Conservation (phyloP, 2,329 filamentous ascomycete species). For the Tolypocladium ophioglossoides region DNA sequence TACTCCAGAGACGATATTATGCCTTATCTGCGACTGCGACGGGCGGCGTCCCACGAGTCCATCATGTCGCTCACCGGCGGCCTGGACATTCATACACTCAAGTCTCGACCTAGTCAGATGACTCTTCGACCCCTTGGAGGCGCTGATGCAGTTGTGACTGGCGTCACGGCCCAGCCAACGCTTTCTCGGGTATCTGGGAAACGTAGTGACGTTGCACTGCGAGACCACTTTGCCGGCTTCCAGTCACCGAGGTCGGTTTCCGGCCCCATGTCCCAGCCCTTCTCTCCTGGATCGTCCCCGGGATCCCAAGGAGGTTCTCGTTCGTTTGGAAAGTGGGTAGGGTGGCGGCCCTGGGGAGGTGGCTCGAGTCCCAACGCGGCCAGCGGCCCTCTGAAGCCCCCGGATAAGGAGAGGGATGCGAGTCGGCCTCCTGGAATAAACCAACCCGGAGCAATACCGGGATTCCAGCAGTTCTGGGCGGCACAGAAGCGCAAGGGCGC, state of each 20-base stretch:
- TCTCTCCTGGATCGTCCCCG: constrained; percentile 13
- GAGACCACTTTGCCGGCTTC: constrained; percentile 39
- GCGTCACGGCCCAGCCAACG: constrained; percentile 50
- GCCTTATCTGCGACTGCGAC: constrained; percentile 42
- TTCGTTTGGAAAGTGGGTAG: constrained; percentile 32
- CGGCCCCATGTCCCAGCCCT: constrained; percentile 17
- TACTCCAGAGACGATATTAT: constrained; percentile 22
- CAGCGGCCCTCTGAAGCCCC: constrained; percentile 6
- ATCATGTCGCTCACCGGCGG: constrained; percentile 79
- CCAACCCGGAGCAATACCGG: constrained; percentile 63
- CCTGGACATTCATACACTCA: constrained; percentile 80
- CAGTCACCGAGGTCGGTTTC: constrained; percentile 22
- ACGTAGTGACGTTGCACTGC: constrained; percentile 44
- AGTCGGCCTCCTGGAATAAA: constrained; percentile 63
- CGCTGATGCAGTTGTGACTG: constrained; percentile 45
- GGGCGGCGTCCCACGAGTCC: constrained; percentile 72
- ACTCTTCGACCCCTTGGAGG: constrained; percentile 43
- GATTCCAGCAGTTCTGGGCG: constrained; percentile 50
- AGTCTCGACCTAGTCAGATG: constrained; percentile 65
- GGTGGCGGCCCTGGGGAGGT: constrained; percentile 37
- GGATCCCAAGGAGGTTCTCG: constrained; percentile 12
- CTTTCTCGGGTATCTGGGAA: constrained; percentile 34
- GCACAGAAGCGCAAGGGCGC: constrained; percentile 39
- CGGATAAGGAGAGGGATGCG: constrained; percentile 20
- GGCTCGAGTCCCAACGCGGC: constrained; percentile 5